phyloP scores from a whole-genome alignment of 225 moss, liverwort and hornwort species.

The Marchantia paleacea region DNA sequence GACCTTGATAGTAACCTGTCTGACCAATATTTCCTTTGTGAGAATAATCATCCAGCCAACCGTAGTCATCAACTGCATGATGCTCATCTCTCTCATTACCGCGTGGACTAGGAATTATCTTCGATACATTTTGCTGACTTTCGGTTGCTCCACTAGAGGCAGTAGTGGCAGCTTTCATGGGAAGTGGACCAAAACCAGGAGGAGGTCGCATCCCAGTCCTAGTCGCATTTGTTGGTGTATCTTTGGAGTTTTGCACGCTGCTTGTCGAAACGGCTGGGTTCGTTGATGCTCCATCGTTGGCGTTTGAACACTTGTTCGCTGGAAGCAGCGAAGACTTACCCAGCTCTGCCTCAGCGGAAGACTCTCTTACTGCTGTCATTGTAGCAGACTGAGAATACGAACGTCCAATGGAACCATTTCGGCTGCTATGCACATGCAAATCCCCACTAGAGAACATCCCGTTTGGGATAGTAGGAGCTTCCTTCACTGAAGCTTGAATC shows the following conservation, averaged over 20 bases:
- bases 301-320: conserved; percentile 32
- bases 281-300: conserved; percentile 44
- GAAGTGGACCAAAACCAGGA: conserved; percentile 98
- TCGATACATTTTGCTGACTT: conserved; percentile 46
- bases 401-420: conserved; percentile 34
- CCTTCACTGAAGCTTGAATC: conserved; percentile 38
- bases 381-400: conserved; percentile 23
- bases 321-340: conserved; percentile 34
- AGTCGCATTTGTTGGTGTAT: conserved; percentile 35
- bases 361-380: conserved; percentile 20
- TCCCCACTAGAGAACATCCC: conserved; percentile 35
- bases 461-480: conserved; percentile 29
- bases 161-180: conserved; percentile 49
- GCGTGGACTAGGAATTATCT: conserved; percentile 43
- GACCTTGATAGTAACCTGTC: conserved; percentile 55
- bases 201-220: conserved; percentile 86
- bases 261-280: conserved; percentile 25
- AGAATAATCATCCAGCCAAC: conserved; percentile 93
- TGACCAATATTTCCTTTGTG: conserved; percentile 57
- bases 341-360: conserved; percentile 20
- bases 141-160: conserved; percentile 31
- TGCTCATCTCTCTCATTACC: conserved; percentile 54
- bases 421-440: conserved; percentile 19
- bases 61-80: conserved; percentile 70
- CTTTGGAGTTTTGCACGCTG: conserved; percentile 50